Base-by-base conservation (phyloP, 2,329 filamentous ascomycete species). In the Claviceps quebecensis region DNA sequence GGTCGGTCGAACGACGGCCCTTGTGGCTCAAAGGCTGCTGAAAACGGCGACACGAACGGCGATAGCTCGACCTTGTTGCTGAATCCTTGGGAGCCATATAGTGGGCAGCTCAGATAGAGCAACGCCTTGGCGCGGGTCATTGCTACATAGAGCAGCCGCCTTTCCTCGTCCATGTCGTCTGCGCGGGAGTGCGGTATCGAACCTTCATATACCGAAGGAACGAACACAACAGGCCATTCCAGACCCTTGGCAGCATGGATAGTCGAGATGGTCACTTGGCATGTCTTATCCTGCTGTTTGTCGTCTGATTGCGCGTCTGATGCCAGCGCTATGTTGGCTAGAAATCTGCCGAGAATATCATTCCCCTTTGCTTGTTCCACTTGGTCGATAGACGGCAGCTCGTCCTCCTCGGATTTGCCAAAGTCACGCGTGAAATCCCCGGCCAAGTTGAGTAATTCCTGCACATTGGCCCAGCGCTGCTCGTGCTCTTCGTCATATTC, bases 221-320 rank as follows among this genome's bases (percentile, higher is more conserved):
- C 82, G 64, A 97, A 97, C 1, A 97, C 88, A 1, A 95, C 76
- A 0, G 91, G 91, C 93, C 93, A 98, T 65, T 98, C 91, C 1
- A 98, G 74, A 3, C 91, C 91, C 66, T 98, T 98, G 2, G 91
- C 88, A 0, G 90, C 89, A 63, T 98, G 91, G 11, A 98, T 96
- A 0, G 91, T 98, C 5, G 89, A 96, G 23, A 98, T 87, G 0
- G 90, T 96, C 19, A 97, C 80, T 58, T 86, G 74, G 2, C 78
- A 72, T 29, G 73, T 77, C 29, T 72, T 72, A 49, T 78, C 74
- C 22, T 74, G 72, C 2, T 76, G 73, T 2, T 77, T 73, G 9
- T 79, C 75, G 23, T 81, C 77, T 17, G 78, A 79, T 58, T 87
- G 83, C 0, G 83, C 77, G 56, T 94, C 87, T 0, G 87, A 84